phyloP scores from a whole-genome alignment of 805 yeast species.

The Hermanozyma aechmeae region DNA sequence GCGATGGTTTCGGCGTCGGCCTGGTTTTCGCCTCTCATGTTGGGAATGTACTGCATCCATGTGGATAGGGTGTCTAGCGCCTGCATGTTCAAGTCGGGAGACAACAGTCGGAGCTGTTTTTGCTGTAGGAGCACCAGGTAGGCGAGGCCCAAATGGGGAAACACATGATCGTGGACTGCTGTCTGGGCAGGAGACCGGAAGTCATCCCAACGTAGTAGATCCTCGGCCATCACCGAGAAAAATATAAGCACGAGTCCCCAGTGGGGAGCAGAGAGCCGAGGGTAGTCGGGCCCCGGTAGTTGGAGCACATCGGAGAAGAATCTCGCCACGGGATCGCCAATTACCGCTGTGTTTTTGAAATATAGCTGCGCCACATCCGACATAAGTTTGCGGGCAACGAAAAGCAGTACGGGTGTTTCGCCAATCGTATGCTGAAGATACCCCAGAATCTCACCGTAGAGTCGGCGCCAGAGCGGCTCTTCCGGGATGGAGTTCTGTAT shows the following conservation, averaged over 20 bases:
- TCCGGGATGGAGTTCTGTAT: slow-evolving; percentile 25
- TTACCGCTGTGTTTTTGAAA: too few species aligned
- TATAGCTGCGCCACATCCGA: slow-evolving; percentile 45
- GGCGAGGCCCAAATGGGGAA: slow-evolving; percentile 11
- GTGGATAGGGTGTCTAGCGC: slow-evolving; percentile 21
- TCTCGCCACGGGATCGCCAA: too few species aligned
- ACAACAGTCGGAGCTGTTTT: slow-evolving; percentile 2
- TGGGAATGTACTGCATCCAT: slow-evolving; percentile 29
- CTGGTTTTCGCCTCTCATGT: slow-evolving; percentile 21
- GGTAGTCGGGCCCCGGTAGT: too few species aligned
- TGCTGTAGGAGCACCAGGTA: slow-evolving; percentile 7
- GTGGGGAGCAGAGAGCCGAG: too few species aligned
- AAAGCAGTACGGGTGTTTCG: background rate
- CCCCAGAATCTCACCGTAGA: background rate
- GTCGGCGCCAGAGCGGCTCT: too few species aligned
- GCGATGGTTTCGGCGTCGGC: slow-evolving; percentile 13
- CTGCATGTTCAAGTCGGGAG: slow-evolving; percentile 5
- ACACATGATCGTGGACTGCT: slow-evolving; percentile 24
- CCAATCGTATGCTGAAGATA: background rate
- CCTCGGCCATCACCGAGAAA: too few species aligned
- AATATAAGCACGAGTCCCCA: too few species aligned
- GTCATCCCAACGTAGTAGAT: too few species aligned
- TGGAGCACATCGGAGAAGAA: too few species aligned
- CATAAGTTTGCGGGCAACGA: slow-evolving; percentile 47
- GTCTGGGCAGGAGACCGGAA: too few species aligned